phyloP scores from a whole-genome alignment of 2,329 filamentous ascomycete genomes.

The Colletotrichum cereale region DNA sequence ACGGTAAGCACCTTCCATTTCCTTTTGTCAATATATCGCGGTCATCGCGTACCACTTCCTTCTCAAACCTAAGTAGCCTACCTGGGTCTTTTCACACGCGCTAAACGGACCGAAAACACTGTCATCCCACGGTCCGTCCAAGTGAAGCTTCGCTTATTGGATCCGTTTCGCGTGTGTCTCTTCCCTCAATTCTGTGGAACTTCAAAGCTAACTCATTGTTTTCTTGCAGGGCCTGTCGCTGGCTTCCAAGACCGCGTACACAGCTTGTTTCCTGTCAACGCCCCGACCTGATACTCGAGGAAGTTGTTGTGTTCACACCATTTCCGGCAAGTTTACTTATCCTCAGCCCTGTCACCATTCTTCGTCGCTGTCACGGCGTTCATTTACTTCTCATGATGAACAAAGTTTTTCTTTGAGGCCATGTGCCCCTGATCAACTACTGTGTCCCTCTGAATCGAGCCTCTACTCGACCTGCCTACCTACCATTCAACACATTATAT shows the following conservation, averaged over 20 bases:
- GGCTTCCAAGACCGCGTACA: background rate
- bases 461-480: background rate
- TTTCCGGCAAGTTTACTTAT: background rate
- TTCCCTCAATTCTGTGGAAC: rapidly evolving
- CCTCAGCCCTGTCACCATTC: background rate
- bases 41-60: no score
- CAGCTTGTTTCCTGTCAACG: background rate
- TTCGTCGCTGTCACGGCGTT: background rate
- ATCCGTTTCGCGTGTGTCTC: background rate
- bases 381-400: background rate
- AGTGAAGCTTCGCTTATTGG: background rate
- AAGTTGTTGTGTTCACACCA: background rate
- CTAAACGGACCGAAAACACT: background rate
- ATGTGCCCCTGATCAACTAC: background rate
- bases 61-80: no score
- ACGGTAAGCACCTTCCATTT: background rate
- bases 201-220: background rate
- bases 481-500: background rate
- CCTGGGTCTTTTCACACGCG: no score
- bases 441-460: background rate
- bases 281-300: background rate
- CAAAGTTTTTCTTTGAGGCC: background rate
- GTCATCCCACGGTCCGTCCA: background rate
- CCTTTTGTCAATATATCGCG: background rate
- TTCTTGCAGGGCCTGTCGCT: background rate